Conservation (phyloP, 495 filamentous ascomycete species). For the Apiosordaria backusii region DNA sequence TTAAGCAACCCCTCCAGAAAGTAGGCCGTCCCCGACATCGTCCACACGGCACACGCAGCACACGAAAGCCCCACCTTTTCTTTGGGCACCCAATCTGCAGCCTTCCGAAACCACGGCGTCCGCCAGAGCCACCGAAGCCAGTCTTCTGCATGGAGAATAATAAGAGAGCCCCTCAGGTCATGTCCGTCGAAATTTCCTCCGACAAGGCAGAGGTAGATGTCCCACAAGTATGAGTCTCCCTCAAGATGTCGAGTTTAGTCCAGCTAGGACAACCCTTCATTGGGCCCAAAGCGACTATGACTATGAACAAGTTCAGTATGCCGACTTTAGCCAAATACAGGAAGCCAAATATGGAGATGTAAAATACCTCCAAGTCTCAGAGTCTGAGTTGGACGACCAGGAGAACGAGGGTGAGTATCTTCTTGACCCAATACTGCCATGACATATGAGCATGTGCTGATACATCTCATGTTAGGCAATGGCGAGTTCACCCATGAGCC, state of each 20-base stretch:
- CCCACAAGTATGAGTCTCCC: constrained; percentile 39
- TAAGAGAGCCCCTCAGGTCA: constrained; percentile 40
- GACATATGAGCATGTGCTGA: constrained; percentile 3
- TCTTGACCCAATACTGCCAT: background rate
- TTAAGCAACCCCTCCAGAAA: background rate
- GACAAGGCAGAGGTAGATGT: constrained; percentile 33
- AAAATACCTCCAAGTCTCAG: constrained; percentile 32
- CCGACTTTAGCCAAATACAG: constrained; percentile 38
- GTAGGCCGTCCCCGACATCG: constrained; percentile 13
- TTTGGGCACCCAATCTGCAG: constrained; percentile 26
- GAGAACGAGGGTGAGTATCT: constrained; percentile 21
- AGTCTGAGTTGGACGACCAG: constrained; percentile 34
- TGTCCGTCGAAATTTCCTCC: constrained; percentile 37
- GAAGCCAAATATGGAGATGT: constrained; percentile 40
- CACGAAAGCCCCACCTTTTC: constrained; percentile 29
- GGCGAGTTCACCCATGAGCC: constrained; percentile 9
- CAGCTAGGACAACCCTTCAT: constrained; percentile 33
- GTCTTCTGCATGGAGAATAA: constrained; percentile 41
- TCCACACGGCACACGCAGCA: constrained; percentile 17
- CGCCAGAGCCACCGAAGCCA: constrained; percentile 1
- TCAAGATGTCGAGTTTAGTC: constrained; percentile 39
- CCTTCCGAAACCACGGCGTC: constrained; percentile 19
- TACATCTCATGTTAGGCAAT: background rate
- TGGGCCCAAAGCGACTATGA: constrained; percentile 36
- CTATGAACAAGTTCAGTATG: constrained; percentile 35